Conservation (phyloP, 306 rosid species). For the Prunus padus region DNA sequence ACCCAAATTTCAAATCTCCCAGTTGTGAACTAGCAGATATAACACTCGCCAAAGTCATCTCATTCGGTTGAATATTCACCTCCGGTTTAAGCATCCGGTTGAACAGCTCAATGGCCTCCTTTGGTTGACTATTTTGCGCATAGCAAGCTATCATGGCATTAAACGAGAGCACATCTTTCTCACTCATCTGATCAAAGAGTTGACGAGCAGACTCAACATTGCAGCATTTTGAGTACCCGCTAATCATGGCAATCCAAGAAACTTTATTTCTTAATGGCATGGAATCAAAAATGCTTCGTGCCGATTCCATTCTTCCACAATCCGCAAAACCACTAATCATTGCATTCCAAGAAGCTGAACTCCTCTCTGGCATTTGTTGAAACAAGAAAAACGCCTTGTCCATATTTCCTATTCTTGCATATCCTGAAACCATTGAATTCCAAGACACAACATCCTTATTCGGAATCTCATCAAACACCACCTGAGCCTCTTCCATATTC, state of each 20-base stretch:
- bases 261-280: conserved; percentile 58
- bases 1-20: conserved; percentile 51
- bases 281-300: conserved; percentile 48
- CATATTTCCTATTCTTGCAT: conserved; percentile 52
- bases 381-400: conserved; percentile 51
- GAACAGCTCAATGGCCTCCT: conserved; percentile 63
- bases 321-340: conserved; percentile 60
- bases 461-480: conserved; percentile 56
- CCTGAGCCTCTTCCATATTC: conserved; percentile 42
- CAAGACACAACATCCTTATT: conserved; percentile 65
- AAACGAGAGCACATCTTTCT: conserved; percentile 42
- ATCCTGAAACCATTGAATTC: conserved; percentile 71
- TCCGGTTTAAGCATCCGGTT: conserved; percentile 48
- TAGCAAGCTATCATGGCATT: conserved; percentile 77
- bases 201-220: conserved; percentile 55
- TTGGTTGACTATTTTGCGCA: conserved; percentile 67
- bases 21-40: conserved; percentile 73
- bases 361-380: conserved; percentile 59
- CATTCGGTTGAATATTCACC: conserved; percentile 47
- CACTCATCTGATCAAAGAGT: conserved; percentile 51
- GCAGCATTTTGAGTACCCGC: conserved; percentile 63
- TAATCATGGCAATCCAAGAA: conserved; percentile 62
- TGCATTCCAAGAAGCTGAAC: conserved; percentile 66
- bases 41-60: conserved; percentile 62
- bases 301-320: conserved; percentile 41